Evolutionary conservation across 2,329 filamentous ascomycete species (phyloP), one percentile per base, ranked within the genome.

Genomic region (Ophiocordyceps australis): DNA sequence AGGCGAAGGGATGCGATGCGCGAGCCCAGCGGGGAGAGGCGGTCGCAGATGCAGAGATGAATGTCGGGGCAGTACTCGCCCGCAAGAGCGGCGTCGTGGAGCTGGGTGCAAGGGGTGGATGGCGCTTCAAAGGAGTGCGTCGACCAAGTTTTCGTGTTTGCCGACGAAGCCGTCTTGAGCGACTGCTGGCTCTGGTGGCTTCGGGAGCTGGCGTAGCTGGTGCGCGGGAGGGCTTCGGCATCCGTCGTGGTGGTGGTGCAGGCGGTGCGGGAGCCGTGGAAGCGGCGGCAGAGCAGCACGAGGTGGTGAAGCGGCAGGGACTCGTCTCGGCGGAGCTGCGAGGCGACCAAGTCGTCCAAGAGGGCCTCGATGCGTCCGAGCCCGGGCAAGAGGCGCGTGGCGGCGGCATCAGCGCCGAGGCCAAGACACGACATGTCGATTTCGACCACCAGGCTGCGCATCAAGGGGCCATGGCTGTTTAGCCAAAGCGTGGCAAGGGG

Each of bases 351-450:
- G 7, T 30, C 21, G 1, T 33, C 20, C 3, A 55, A 35, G 4
- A 49, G 33, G 0, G 17, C 14, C 11, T 42, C 40, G 2, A 50
- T 34, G 3, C 40, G 32, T 2, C 38, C 29, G 1, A 43, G 32
- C 5, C 39, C 41, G 0, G 44, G 33, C 0, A 32, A 26, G 3
- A 55, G 29, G 0, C 25, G 22, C 1, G 26, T 29, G 0, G 49
- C 47, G 1, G 32, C 27, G 5, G 35, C 34, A 1, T 31, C 25
- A 3, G 38, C 30, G 3, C 49, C 49, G 14, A 49, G 50, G 2
- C 45, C 41, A 7, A 54, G 37, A 9, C 40, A 45, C 1, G 54
- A 46, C 35, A 56, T 38, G 30, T 59, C 55, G 2, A 59, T 17
- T 30, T 59, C 55, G 8, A 59, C 25, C 2, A 43, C 42, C 14